These are phyloP conservation scores for Panicum hallii DNA, from an alignment of 202 grass and related monocot species.

Conservation along the genomic window DNA sequence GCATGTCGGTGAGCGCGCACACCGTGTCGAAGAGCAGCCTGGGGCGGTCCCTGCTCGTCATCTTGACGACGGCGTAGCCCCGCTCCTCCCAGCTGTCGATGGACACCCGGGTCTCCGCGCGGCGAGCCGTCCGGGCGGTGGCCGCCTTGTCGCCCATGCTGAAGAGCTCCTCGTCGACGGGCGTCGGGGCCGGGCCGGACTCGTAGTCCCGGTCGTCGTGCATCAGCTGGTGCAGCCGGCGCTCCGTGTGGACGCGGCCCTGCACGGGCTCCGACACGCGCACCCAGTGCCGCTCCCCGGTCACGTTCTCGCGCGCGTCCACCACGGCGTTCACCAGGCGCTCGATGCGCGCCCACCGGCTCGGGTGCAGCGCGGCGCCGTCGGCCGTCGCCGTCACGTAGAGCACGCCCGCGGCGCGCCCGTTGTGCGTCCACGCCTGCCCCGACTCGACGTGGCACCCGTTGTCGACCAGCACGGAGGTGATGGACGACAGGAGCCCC, in stretches of 20 bases:
- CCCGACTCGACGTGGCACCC: conserved; percentile 64
- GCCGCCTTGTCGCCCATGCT: conserved; percentile 48
- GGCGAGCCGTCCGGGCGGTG: background rate
- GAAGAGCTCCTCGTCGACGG: conserved; percentile 62
- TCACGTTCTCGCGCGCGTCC: conserved; percentile 49
- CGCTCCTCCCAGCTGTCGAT: conserved; percentile 73
- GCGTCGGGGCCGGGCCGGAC: conserved; percentile 49
- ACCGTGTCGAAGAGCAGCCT: conserved; percentile 90
- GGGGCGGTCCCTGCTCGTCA: conserved; percentile 69
- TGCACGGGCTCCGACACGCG: conserved; percentile 52
- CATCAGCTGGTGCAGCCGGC: conserved; percentile 80
- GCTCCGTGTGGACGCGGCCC: conserved; percentile 72
- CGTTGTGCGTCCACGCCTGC: conserved; percentile 67
- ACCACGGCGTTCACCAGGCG: conserved; percentile 62
- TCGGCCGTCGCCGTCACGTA: conserved; percentile 42
- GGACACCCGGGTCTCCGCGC: conserved; percentile 54
- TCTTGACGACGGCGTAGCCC: conserved; percentile 76
- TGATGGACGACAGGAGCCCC: conserved; percentile 74
- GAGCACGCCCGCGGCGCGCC: conserved; percentile 57
- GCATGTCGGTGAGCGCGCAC: conserved; percentile 83
- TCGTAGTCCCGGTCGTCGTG: conserved; percentile 75
- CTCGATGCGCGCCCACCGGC: conserved; percentile 62
- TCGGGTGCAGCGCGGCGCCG: conserved; percentile 15
- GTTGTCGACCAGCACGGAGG: conserved; percentile 60
- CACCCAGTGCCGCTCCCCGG: conserved; percentile 57